Percentiles rank a stretch among this genome's conserved stretches.
phyloP scores from a whole-genome alignment of 805 yeast species.

The Wickerhamiella lipophila region DNA sequence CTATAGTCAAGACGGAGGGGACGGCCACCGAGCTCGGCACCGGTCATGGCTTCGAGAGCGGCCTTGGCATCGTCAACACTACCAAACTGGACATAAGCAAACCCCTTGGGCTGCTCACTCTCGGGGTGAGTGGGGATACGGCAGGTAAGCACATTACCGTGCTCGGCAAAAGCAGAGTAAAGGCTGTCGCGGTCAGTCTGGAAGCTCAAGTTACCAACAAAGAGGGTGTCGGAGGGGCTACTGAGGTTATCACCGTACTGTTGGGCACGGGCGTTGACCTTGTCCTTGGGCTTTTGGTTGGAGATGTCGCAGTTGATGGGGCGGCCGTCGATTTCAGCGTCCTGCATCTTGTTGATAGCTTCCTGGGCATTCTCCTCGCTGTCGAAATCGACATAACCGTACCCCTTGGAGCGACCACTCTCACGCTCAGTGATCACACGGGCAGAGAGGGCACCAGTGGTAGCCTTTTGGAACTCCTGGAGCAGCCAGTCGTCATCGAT shows the following conservation, averaged over 20 bases:
- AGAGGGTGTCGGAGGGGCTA: slow-evolving; percentile 88
- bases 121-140: slow-evolving; percentile 98
- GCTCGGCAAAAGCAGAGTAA: slow-evolving; percentile 56
- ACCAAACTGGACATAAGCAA: slow-evolving; percentile 90
- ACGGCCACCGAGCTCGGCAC: slow-evolving; percentile 81
- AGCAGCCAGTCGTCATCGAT: slow-evolving; percentile 90
- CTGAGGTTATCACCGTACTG: slow-evolving; percentile 84
- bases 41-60: slow-evolving; percentile 78
- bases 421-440: slow-evolving; percentile 91
- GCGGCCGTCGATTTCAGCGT: slow-evolving; percentile 93
- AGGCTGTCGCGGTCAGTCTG: slow-evolving; percentile 70
- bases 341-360: slow-evolving; percentile 76
- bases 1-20: slow-evolving; percentile 91
- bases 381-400: slow-evolving; percentile 85
- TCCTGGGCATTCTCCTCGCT: slow-evolving; percentile 65
- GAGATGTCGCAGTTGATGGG: slow-evolving; percentile 89
- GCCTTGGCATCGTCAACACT: slow-evolving; percentile 79
- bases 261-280: slow-evolving; percentile 65
- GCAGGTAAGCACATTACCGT: slow-evolving; percentile 75
- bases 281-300: slow-evolving; percentile 54
- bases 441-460: slow-evolving; percentile 74
- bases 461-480: slow-evolving; percentile 60
- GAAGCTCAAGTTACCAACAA: slow-evolving; percentile 93
- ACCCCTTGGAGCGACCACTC: slow-evolving; percentile 89
- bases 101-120: slow-evolving; percentile 97